Evolutionary conservation across 257 asterid genomes (phyloP).

Genomic region (Jaltomata sinuosa): DNA sequence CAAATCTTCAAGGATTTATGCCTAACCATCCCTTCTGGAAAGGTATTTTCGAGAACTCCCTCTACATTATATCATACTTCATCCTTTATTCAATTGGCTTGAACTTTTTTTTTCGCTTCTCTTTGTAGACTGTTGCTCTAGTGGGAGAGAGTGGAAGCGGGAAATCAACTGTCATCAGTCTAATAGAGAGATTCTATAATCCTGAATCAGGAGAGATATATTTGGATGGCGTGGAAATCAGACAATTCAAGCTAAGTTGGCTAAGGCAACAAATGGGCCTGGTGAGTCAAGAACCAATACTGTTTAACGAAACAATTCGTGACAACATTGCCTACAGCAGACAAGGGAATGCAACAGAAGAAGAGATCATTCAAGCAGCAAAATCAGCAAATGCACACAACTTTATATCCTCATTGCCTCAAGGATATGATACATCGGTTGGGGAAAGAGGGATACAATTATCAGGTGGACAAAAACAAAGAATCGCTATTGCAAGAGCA

Average conservation of each 20-base stretch:
- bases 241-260: slow-evolving; percentile 48
- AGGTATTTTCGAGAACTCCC: slow-evolving; percentile 26
- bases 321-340: slow-evolving; percentile 64
- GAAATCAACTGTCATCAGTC: slow-evolving; percentile 60
- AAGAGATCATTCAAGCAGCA: slow-evolving; percentile 56
- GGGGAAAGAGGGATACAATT: slow-evolving; percentile 68
- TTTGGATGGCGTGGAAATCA: slow-evolving; percentile 40
- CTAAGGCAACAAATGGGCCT: slow-evolving; percentile 73
- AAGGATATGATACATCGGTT: slow-evolving; percentile 55
- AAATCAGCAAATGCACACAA: slow-evolving; percentile 57
- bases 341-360: slow-evolving; percentile 43
- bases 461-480: slow-evolving; percentile 73
- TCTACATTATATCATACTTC: neutral
- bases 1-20: slow-evolving; percentile 59
- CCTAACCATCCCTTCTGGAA: slow-evolving; percentile 60
- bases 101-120: neutral
- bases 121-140: slow-evolving; percentile 57
- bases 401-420: slow-evolving; percentile 65
- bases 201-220: slow-evolving; percentile 44
- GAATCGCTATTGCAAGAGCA: slow-evolving; percentile 68
- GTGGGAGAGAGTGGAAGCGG: slow-evolving; percentile 90
- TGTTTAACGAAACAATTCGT: slow-evolving; percentile 68
- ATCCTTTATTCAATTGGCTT: neutral
- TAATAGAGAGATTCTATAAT: slow-evolving; percentile 63
- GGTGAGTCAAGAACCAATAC: slow-evolving; percentile 82